phyloP scores from a whole-genome alignment of 768 basidiomycete species.

The Pisolithus marmoratus region DNA sequence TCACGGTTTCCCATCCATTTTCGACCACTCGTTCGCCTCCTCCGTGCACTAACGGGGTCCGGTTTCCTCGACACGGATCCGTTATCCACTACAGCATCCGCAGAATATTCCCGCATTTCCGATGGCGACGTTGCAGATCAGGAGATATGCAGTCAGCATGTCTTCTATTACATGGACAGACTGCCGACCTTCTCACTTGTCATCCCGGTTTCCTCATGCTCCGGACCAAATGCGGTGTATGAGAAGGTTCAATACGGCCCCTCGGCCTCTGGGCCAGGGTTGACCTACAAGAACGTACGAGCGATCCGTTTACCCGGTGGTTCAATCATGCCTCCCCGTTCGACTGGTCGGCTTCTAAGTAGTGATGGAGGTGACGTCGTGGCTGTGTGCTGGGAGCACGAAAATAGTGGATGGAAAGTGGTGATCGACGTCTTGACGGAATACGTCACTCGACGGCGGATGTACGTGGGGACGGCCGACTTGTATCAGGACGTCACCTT shows the following conservation, averaged over 20 bases:
- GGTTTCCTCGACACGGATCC: conserved; percentile 76
- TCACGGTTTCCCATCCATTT: conserved; percentile 81
- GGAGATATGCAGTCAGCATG: conserved; percentile 57
- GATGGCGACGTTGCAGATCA: conserved; percentile 41
- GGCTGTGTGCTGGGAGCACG: conserved; percentile 75
- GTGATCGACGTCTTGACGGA: conserved; percentile 76
- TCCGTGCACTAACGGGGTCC: conserved; percentile 70
- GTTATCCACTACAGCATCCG: conserved; percentile 39
- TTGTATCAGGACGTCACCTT: conserved; percentile 51
- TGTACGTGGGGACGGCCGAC: conserved; percentile 34
- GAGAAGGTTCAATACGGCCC: conserved; percentile 59
- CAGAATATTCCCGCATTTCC: conserved; percentile 39
- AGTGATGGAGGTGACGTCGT: conserved; percentile 59
- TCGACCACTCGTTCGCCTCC: conserved; percentile 59
- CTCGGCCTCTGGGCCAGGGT: conserved; percentile 39
- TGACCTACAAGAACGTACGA: conserved; percentile 60
- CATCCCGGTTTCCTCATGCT: conserved; percentile 54
- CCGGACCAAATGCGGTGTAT: conserved; percentile 66
- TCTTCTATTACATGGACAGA: conserved; percentile 70
- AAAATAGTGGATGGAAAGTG: conserved; percentile 83
- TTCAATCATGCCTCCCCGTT: conserved; percentile 58
- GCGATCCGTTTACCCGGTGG: conserved; percentile 75
- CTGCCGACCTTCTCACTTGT: conserved; percentile 74
- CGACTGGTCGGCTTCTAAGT: conserved; percentile 66
- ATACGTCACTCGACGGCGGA: conserved; percentile 57